Base-by-base conservation (phyloP, 495 filamentous ascomycete genomes). In the Penicillium herquei region DNA sequence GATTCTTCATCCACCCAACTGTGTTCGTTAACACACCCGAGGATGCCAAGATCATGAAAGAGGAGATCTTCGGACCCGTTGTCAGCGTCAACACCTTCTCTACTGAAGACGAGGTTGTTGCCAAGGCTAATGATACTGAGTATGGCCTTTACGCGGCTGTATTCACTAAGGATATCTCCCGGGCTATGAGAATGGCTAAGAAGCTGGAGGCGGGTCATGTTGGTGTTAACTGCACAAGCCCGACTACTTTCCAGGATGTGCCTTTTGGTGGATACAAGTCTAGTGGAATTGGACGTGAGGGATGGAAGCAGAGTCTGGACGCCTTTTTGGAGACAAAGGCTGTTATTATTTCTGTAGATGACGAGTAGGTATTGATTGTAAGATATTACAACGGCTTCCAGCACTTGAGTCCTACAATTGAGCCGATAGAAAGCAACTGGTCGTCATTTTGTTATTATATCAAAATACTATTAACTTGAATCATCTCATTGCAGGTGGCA, bases 231-330 rank as follows among this genome's bases (percentile, higher is more conserved):
- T 78, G 75, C 41, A 69, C 70, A 0, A 70, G 70, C 18, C 63
- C 62, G 12, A 71, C 69, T 3, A 64, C 61, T 11, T 71, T 70
- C 14, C n/a, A 2, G 1, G 70, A 69, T 34, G 49, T 70, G 49
- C 76, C 80, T 0, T 84, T 83, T 59, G 80, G 81, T 7, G 81
- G 80, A 2, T 75, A 56, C 43, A 84, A 84, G 64, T 65, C 78
- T 54, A 78, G 73, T 58, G 81, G 81, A 6, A 48, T 74, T 12
- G 79, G 79, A 0, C 61, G 77, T 9, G 80, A 82, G 60, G 66
- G 69, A 17, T 76, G 72, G 7, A 73, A 61, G 51, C 58, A 70
- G 50, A 78, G 68, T 0, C 52, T 83, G 50, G 67, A 73, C 26
- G 60, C 61, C 21, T 81, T 67, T 57, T 49, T 78, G 41, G 75